Conservation (phyloP, 257 asterid genomes). For the Scutellaria barbata region DNA sequence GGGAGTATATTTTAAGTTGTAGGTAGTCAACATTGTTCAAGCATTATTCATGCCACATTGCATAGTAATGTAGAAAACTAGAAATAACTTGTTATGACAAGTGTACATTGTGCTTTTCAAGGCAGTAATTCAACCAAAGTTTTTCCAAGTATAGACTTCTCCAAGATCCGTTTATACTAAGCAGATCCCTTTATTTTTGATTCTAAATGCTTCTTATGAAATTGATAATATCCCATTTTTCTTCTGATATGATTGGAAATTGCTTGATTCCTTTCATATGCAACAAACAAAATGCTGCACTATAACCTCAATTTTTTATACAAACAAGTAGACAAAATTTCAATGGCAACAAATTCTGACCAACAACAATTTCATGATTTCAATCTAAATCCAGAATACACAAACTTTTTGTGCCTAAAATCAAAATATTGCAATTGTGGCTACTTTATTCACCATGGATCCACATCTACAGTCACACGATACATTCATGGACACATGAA, state of each 20-base stretch:
- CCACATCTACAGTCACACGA: conserved; percentile 4
- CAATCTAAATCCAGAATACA: conserved; percentile 17
- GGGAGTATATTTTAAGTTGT: neutral
- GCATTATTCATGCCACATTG: neutral
- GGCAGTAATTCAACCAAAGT: conserved; percentile 13
- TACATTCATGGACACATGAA: neutral
- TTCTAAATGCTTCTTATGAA: neutral
- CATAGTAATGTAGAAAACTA: neutral
- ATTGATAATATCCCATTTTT: too few species aligned
- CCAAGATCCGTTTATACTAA: neutral
- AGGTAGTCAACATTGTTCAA: neutral
- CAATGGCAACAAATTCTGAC: neutral
- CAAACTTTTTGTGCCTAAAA: conserved; percentile 1
- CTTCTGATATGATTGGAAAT: too few species aligned
- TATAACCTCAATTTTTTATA: conserved; percentile 7
- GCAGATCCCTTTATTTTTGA: neutral
- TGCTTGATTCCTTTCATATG: neutral
- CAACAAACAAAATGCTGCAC: conserved; percentile 18
- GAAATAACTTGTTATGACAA: conserved; percentile 10
- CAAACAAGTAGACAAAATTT: neutral
- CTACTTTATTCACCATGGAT: conserved; percentile 10
- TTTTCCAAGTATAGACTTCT: conserved; percentile 2
- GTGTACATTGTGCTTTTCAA: conserved; percentile 3
- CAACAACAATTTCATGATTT: neutral
- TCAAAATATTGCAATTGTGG: neutral